Conservation (phyloP, 148 eudicot species). For the Rhododendron kiyosumense region DNA sequence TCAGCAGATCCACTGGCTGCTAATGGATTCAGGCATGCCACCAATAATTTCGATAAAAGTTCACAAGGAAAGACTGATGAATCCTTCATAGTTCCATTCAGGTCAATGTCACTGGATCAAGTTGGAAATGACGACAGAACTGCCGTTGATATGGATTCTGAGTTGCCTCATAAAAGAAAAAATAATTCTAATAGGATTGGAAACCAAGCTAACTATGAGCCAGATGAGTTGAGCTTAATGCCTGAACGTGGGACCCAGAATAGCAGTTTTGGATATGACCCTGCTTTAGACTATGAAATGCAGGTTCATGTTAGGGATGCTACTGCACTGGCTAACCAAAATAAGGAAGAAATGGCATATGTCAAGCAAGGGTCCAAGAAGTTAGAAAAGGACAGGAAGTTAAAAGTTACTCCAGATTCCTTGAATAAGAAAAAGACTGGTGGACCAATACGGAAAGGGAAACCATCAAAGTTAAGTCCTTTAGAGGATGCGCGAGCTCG, state of each 20-base stretch:
- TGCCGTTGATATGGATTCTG: constrained; percentile 52
- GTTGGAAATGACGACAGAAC: constrained; percentile 44
- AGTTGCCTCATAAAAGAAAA: constrained; percentile 47
- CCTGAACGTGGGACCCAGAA: constrained; percentile 66
- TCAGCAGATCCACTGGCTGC: constrained; percentile 50
- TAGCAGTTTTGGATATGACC: constrained; percentile 41
- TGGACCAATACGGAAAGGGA: constrained; percentile 53
- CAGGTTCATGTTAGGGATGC: constrained; percentile 35
- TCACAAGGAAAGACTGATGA: constrained; percentile 52
- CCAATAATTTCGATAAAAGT: constrained; percentile 20
- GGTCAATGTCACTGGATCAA: constrained; percentile 56
- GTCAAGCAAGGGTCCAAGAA: constrained; percentile 47
- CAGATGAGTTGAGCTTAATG: constrained; percentile 71
- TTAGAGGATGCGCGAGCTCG: constrained; percentile 94
- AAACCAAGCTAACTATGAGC: constrained; percentile 42
- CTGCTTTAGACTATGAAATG: constrained; percentile 70
- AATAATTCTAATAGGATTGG: constrained; percentile 23
- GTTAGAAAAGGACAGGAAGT: constrained; percentile 46
- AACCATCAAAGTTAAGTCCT: constrained; percentile 63
- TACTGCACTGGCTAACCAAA: constrained; percentile 24
- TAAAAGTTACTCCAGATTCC: constrained; percentile 32
- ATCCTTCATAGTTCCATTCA: constrained; percentile 58
- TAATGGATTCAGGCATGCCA: constrained; percentile 38
- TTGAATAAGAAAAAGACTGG: constrained; percentile 41
- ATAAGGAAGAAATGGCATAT: constrained; percentile 30